These are phyloP conservation scores for Pichia nakasei DNA, from an alignment of 805 yeast genomes.

Conservation along the genomic window DNA sequence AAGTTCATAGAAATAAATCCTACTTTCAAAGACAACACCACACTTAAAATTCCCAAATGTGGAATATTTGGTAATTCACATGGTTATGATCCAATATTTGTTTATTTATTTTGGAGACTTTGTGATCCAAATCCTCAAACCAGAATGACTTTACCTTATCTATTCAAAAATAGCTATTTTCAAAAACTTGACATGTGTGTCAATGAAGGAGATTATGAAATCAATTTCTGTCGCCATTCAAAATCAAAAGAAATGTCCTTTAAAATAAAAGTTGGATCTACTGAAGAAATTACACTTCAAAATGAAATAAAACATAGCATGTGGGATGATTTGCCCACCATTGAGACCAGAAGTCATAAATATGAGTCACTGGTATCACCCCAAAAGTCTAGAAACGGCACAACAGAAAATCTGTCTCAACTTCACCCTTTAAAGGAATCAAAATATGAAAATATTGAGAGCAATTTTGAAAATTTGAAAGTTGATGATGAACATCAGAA, in stretches of 20 bases:
- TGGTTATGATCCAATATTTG: constrained; percentile 12
- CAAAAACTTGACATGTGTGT: constrained; percentile 48
- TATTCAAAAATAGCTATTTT: constrained; percentile 62
- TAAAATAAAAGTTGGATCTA: constrained; percentile 3
- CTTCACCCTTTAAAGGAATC: neutral
- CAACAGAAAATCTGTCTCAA: neutral
- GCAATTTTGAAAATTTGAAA: neutral
- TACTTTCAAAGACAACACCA: constrained; percentile 42
- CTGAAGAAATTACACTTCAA: constrained; percentile 6
- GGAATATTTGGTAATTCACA: constrained; percentile 26
- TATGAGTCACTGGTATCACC: neutral
- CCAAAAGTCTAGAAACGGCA: neutral
- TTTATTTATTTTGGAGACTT: constrained; percentile 48
- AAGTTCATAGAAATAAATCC: constrained; percentile 34
- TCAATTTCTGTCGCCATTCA: constrained; percentile 18
- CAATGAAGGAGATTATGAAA: constrained; percentile 31
- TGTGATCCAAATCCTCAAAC: constrained; percentile 52
- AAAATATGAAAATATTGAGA: neutral
- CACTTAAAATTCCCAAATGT: constrained; percentile 39
- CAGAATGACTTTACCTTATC: constrained; percentile 44
- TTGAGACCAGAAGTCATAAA: neutral
- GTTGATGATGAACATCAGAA: neutral
- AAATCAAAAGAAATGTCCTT: constrained; percentile 6
- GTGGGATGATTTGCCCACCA: constrained; percentile 6
- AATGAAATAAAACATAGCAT: constrained; percentile 6